Evolutionary conservation across 176 grass and related monocot species (phyloP).

Genomic region (Phoenix dactylifera): DNA sequence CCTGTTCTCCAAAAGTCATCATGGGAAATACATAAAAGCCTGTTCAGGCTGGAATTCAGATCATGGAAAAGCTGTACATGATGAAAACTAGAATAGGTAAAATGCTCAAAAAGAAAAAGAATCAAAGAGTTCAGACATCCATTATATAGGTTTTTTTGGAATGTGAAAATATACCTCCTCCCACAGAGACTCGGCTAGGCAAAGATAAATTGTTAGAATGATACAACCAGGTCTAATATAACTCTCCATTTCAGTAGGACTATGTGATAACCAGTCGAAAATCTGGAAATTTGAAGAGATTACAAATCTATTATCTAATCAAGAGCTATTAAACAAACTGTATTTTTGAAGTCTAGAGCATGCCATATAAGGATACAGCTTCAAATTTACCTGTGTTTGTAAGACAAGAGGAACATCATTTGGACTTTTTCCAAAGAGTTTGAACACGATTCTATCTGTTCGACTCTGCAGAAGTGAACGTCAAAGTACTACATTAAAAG

Average conservation of each 20-base stretch:
- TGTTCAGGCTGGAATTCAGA: slow-evolving; percentile 54
- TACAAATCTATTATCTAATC: slow-evolving; percentile 14
- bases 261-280: slow-evolving; percentile 70
- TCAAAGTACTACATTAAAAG: background rate
- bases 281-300: slow-evolving; percentile 31
- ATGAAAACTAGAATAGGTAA: slow-evolving; percentile 3
- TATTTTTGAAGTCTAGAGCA: background rate
- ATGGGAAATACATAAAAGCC: slow-evolving; percentile 34
- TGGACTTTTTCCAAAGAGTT: slow-evolving; percentile 84
- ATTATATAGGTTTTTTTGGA: no score
- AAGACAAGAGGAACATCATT: slow-evolving; percentile 73
- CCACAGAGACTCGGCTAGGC: slow-evolving; percentile 64
- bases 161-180: slow-evolving; percentile 33
- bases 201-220: slow-evolving; percentile 80
- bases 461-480: slow-evolving; percentile 35
- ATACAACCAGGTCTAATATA: slow-evolving; percentile 91
- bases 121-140: no score
- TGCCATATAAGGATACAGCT: background rate
- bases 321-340: background rate
- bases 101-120: background rate
- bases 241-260: slow-evolving; percentile 78
- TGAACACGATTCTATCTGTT: slow-evolving; percentile 87
- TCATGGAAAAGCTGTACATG: slow-evolving; percentile 46
- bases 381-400: slow-evolving; percentile 55
- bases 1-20: slow-evolving; percentile 51